Base-by-base conservation (phyloP, 495 filamentous ascomycete species). In the Aspergillus mulundensis region DNA sequence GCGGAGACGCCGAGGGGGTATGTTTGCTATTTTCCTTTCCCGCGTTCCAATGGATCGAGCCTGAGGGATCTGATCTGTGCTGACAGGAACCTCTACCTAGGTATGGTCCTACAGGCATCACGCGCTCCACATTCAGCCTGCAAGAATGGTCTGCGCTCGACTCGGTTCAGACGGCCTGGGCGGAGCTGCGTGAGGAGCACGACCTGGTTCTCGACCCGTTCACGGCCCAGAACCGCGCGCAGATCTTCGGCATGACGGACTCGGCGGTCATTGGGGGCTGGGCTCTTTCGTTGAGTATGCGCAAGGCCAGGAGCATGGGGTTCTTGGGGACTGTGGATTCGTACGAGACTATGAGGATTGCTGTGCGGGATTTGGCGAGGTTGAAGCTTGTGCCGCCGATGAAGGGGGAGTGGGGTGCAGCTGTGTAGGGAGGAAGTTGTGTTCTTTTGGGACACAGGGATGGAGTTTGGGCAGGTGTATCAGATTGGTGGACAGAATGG, bases 161-260 rank as follows among this genome's bases (percentile, higher is more conserved):
- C 1, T 68, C 79, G n/a, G 74, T 82, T 5, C 66, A 73, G 61
- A 58, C 66, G 21, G 73, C 77, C 3, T 80, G 76, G 75, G 54
- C 16, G 34, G 46, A 66, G n/a, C 34, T 51, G 16, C 21, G 30
- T 7, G 53, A 57, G 48, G 52, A 49, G 50, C 36, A 69, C 50
- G 25, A 51, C 3, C 45, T 61, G 30, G 21, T 12, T 6, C 32
- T 51, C 14, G 48, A 51, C 32, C 48, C 32, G 3, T 51, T 51
- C 19, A 51, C 48, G 7, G 16, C 32, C 11, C 36, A 51, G 32
- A 40, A 51, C 32, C 32, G 32, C 8, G 48, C 30, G 0, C 48
- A 51, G 48, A 51, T 51, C 18, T 50, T 56, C 15, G 54, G 42
- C 18, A 55, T 55, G 41, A 36, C 53, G 6, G 53, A 55, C 11